Conservation (phyloP, 2,329 filamentous ascomycete genomes). For the Gyromitra esculenta region DNA sequence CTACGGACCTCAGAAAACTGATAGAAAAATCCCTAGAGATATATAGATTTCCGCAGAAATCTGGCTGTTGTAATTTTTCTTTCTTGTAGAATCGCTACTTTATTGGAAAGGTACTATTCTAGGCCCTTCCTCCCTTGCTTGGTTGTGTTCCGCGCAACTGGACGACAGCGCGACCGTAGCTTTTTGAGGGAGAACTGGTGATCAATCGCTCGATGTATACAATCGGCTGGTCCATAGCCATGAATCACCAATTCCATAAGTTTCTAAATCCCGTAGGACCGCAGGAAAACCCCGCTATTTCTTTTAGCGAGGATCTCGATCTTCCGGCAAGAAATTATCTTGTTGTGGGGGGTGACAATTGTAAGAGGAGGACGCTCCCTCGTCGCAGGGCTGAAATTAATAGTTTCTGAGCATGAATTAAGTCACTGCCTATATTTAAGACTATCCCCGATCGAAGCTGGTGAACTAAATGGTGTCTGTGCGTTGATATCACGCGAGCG, state of each 20-base stretch:
- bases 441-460: not conserved
- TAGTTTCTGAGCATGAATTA: not conserved
- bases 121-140: not conserved
- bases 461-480: not conserved
- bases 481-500: conserved; percentile 25
- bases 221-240: not conserved
- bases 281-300: not conserved
- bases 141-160: not conserved
- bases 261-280: not conserved
- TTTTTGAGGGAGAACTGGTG: not conserved
- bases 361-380: not conserved
- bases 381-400: not conserved
- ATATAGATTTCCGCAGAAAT: not conserved
- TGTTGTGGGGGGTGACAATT: not conserved
- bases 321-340: not conserved
- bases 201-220: not conserved
- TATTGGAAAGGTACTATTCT: not conserved
- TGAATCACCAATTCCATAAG: not conserved
- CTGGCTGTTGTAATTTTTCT: not conserved
- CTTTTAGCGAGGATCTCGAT: not conserved
- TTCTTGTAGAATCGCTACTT: not conserved
- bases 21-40: not conserved
- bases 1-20: not conserved
- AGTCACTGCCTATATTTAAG: not conserved
- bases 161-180: not conserved